Evolutionary conservation across 1,139 yeast species (phyloP).

Genomic region (Saccharomyces hybrid): DNA sequence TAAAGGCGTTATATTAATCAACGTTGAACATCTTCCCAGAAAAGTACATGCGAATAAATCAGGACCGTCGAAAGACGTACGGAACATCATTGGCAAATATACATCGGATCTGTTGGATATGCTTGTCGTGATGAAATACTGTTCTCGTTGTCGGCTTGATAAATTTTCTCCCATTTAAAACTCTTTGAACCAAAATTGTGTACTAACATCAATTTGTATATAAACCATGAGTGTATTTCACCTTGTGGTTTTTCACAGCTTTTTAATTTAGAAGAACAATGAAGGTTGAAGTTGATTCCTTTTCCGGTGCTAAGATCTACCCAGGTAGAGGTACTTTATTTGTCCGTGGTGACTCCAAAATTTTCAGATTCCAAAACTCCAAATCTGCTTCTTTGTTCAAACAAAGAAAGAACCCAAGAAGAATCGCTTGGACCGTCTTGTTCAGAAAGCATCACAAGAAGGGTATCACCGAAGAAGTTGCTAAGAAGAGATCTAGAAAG

Average conservation of each 20-base stretch:
- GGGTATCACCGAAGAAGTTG: slow-evolving; percentile 96
- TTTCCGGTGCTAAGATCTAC: slow-evolving; percentile 99
- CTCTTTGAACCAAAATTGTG: not conserved
- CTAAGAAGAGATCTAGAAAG: slow-evolving; percentile 97
- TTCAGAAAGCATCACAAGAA: slow-evolving; percentile 99
- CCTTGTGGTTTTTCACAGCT: not conserved
- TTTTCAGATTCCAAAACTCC: slow-evolving; percentile 98
- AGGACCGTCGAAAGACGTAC: not conserved
- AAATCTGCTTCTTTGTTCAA: slow-evolving; percentile 96
- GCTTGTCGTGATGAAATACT: not conserved
- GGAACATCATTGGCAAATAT: not conserved
- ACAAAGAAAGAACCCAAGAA: slow-evolving; percentile 99
- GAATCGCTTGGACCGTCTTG: slow-evolving; percentile 98
- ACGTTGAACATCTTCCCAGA: no score
- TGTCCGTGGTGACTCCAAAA: slow-evolving; percentile 98
- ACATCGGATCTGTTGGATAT: not conserved
- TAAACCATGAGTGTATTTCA: not conserved
- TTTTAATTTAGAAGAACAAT: slow-evolving; percentile 35
- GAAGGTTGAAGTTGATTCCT: slow-evolving; percentile 99
- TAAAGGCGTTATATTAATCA: not conserved
- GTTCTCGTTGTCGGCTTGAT: not conserved
- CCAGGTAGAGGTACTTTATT: slow-evolving; percentile 99
- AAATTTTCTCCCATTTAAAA: not conserved
- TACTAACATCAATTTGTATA: not conserved
- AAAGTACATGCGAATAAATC: not conserved